These are phyloP conservation scores for Monascus purpureus DNA, from an alignment of 495 filamentous ascomycete genomes.

Conservation along the genomic window DNA sequence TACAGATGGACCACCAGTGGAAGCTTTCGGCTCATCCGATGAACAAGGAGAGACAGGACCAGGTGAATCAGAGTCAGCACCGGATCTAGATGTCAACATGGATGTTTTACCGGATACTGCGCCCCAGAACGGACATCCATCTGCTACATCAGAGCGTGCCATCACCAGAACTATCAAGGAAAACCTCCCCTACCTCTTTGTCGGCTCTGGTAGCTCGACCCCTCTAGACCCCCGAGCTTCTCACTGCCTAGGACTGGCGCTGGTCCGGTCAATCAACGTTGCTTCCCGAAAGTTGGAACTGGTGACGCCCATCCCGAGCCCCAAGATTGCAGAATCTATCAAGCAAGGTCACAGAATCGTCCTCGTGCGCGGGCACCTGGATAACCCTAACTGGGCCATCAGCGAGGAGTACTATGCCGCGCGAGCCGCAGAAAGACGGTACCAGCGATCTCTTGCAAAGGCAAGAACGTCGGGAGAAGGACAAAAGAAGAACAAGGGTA, in stretches of 20 bases:
- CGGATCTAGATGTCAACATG: constrained; percentile 15
- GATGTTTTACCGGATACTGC: constrained; percentile 2
- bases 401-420: constrained; percentile 32
- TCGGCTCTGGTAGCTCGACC: constrained; percentile 21
- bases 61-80: constrained; percentile 4
- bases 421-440: constrained; percentile 22
- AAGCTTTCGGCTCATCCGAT: background rate
- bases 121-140: background rate
- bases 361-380: constrained; percentile 38
- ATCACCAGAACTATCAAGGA: constrained; percentile 21
- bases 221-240: constrained; percentile 29
- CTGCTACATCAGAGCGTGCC: constrained; percentile 4
- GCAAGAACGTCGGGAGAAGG: constrained; percentile 12
- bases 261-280: constrained; percentile 34
- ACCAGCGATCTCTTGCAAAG: constrained; percentile 11
- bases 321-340: constrained; percentile 16
- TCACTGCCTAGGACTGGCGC: constrained; percentile 36
- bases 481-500: too few relatives aligned
- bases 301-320: constrained; percentile 30
- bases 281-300: constrained; percentile 27
- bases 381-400: constrained; percentile 38
- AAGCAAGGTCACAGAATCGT: constrained; percentile 26
- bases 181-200: constrained; percentile 28
- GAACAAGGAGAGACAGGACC: constrained; percentile 1
- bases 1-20: background rate